Base-by-base conservation (phyloP, 495 filamentous ascomycete genomes). In the Daldinia decipiens region DNA sequence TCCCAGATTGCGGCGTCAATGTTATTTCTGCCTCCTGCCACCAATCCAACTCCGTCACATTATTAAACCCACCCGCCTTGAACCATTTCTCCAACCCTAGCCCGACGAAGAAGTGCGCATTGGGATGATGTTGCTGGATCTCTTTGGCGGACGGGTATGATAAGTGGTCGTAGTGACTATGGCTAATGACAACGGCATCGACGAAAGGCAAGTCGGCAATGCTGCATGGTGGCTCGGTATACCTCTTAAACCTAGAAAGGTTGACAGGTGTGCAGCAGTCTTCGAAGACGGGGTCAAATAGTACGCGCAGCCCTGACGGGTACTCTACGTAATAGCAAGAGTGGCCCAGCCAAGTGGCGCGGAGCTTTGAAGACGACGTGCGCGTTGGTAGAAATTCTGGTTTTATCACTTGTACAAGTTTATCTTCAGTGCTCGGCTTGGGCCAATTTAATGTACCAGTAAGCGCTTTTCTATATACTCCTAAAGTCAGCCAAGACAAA, bases 241-340 rank as follows among this genome's bases (percentile, higher is more conserved):
- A 97, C 55, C 95, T 85, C 80, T 92, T 93, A 0, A 95, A 93
- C 0, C 92, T 89, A 39, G 91, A 54, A 77, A 87, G 89, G 27
- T 84, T 84, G 71, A 93, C 85, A 1, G 95, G 95, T 24, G 88
- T 87, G 77, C 95, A 99, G 55, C 93, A 90, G 60, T 91, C 87
- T 68, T 94, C 93, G 65, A 99, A 97, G 15, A 99, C 95, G 1
- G 95, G 95, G 77, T 99, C 95, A 77, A 98, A 98, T 11, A 99
- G 86, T 2, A 97, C 93, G 40, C 95, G 89, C 21, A 99, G 82
- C 0, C 95, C 95, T 59, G 85, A 81, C 15, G 95, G 95, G 73
- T 97, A 98, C 77, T 98, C 95, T 59, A 97, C 90, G 75, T 92
- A 93, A 79, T 93, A 97, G 80, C 93, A 97, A 1, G 95, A 94